Evolutionary conservation across 73 alveolate genomes (phyloP).

Genomic region (Stentor roeselii): DNA sequence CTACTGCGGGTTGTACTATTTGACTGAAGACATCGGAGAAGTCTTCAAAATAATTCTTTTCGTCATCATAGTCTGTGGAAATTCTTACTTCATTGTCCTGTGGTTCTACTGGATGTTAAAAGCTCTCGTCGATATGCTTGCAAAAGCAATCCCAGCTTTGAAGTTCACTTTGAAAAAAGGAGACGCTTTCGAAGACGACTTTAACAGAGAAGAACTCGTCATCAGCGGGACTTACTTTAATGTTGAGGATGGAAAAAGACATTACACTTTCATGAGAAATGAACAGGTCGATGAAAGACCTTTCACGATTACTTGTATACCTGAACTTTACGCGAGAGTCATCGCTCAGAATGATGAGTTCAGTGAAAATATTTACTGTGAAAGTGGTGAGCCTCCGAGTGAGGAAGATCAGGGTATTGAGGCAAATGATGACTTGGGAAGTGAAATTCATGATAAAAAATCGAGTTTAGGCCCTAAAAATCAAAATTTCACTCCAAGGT

Average conservation of each 20-base stretch:
- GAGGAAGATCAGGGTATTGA: no score
- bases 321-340: not conserved
- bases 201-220: not conserved
- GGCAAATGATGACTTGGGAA: no score
- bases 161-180: not conserved
- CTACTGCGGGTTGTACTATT: constrained; percentile 14
- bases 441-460: no score
- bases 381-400: no score
- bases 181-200: not conserved
- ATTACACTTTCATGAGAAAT: not conserved
- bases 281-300: not conserved
- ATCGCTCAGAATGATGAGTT: no score
- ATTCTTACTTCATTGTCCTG: not conserved
- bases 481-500: no score
- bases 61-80: not conserved
- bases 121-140: constrained; percentile 16
- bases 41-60: not conserved
- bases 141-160: not conserved
- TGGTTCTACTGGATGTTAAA: constrained; percentile 2
- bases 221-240: not conserved
- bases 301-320: not conserved
- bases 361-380: not conserved
- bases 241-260: not conserved
- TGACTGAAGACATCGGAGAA: constrained; percentile 8
- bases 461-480: no score